phyloP scores from a whole-genome alignment of 495 filamentous ascomycete species.

The Bombardia bombarda region DNA sequence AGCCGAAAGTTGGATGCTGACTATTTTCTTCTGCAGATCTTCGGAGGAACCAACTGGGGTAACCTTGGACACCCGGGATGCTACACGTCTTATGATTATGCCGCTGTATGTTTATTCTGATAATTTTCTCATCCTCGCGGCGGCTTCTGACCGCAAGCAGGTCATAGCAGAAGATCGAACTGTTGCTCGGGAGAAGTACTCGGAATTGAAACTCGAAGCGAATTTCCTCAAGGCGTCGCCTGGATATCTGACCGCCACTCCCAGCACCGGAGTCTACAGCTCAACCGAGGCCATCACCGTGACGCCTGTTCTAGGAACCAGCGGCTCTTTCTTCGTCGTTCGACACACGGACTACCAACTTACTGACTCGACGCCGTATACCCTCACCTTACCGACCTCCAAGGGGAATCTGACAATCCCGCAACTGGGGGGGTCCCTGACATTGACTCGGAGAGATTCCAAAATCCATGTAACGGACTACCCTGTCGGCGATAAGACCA shows the following conservation, averaged over 20 bases:
- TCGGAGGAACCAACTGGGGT: slow-evolving; percentile 79
- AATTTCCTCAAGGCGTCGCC: slow-evolving; percentile 66
- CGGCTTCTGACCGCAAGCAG: too few relatives aligned
- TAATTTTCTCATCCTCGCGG: too few relatives aligned
- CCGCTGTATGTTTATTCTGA: too few relatives aligned
- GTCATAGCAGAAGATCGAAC: slow-evolving; percentile 57
- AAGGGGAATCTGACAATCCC: slow-evolving; percentile 35
- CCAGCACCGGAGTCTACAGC: slow-evolving; percentile 25
- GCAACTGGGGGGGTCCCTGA: slow-evolving; percentile 51
- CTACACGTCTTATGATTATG: slow-evolving; percentile 72
- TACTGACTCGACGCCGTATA: slow-evolving; percentile 1
- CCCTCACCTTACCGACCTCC: background rate
- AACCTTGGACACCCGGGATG: slow-evolving; percentile 66
- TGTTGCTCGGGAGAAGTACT: slow-evolving; percentile 67
- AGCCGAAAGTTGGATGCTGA: too few relatives aligned
- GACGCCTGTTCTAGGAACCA: slow-evolving; percentile 45
- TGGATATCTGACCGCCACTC: slow-evolving; percentile 52
- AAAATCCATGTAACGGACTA: slow-evolving; percentile 71
- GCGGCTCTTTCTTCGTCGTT: slow-evolving; percentile 49
- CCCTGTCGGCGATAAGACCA: slow-evolving; percentile 49
- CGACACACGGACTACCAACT: slow-evolving; percentile 51
- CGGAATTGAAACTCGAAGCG: slow-evolving; percentile 64
- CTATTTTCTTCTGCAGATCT: too few relatives aligned
- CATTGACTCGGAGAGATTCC: slow-evolving; percentile 63
- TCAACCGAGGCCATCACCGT: slow-evolving; percentile 49